phyloP scores from a whole-genome alignment of 164 flowering plant genomes.

The Umbellularia californica region DNA sequence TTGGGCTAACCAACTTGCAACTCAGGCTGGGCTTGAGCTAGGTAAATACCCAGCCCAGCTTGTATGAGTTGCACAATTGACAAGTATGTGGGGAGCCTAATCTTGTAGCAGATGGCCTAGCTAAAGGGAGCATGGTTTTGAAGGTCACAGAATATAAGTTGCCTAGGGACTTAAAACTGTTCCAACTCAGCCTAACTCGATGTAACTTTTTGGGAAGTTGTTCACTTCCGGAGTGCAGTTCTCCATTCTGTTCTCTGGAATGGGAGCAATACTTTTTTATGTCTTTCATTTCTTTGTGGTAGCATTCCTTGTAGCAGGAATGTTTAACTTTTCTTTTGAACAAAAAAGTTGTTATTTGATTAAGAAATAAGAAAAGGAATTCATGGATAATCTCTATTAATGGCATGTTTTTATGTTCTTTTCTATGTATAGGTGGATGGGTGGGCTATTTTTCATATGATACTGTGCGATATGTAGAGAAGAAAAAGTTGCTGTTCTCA shows the following conservation, averaged over 20 bases:
- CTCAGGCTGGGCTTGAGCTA: too few relatives aligned
- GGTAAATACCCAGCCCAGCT: too few relatives aligned
- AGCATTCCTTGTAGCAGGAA: not conserved
- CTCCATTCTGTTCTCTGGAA: too few relatives aligned
- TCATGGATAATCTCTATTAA: not conserved
- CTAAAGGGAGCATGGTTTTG: not conserved
- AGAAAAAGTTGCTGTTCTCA: conserved; percentile 80
- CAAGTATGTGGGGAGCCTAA: not conserved
- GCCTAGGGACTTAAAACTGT: not conserved
- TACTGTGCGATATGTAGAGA: conserved; percentile 86
- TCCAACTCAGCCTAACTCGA: not conserved
- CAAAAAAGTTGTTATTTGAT: too few relatives aligned
- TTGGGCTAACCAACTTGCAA: too few relatives aligned
- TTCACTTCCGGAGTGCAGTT: not conserved
- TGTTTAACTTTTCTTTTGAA: not conserved
- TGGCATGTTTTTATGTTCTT: not conserved
- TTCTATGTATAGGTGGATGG: conserved; percentile 78
- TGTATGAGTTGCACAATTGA: too few relatives aligned
- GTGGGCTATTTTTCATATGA: conserved; percentile 96
- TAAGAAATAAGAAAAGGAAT: not conserved
- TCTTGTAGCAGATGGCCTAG: not conserved
- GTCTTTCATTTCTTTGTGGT: too few relatives aligned
- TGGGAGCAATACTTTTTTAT: too few relatives aligned
- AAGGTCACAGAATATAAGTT: not conserved
- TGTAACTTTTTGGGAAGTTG: not conserved